A percentile compares a stretch with the other conserved stretches of the same genome.
These are phyloP conservation scores for Aspergillus puulaauensis DNA, from an alignment of 2,329 filamentous ascomycete species.

Conservation along the genomic window DNA sequence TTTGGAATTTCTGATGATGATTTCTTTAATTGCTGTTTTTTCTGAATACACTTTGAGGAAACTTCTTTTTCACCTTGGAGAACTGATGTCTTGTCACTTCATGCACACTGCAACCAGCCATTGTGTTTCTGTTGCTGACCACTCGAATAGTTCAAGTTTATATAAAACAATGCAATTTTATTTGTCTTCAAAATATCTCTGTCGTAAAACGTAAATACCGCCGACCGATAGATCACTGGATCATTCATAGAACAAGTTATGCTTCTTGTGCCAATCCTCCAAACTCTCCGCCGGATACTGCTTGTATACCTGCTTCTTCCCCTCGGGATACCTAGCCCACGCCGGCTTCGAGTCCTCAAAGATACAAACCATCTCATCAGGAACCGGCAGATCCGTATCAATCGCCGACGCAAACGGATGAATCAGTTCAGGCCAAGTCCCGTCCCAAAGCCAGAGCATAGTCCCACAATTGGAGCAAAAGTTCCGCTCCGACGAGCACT, in stretches of 20 bases:
- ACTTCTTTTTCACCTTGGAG: constrained; percentile 32
- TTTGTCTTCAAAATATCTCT: constrained; percentile 1
- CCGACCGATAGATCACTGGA: too few relatives aligned
- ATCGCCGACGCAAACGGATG: constrained; percentile 53
- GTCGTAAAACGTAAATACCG: not conserved
- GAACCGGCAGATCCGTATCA: constrained; percentile 46
- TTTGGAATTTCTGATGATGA: constrained; percentile 52
- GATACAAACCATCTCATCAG: constrained; percentile 50
- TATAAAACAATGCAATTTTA: constrained; percentile 6
- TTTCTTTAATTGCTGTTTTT: constrained; percentile 63
- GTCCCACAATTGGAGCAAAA: constrained; percentile 50
- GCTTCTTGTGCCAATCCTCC: constrained; percentile 49
- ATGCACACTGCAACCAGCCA: constrained; percentile 8
- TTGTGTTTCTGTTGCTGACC: constrained; percentile 25
- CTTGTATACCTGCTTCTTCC: constrained; percentile 45
- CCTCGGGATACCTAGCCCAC: constrained; percentile 50
- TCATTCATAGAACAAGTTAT: constrained; percentile 37
- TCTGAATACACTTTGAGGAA: constrained; percentile 62
- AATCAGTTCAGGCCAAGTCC: constrained; percentile 49
- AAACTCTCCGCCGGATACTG: constrained; percentile 41
- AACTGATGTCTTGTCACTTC: constrained; percentile 6
- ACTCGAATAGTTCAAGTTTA: constrained; percentile 9
- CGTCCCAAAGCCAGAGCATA: constrained; percentile 51
- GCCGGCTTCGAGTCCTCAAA: constrained; percentile 45
- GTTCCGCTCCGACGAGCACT: constrained; percentile 45